A percentile compares a stretch with the other conserved stretches of the same genome.
These are phyloP conservation scores for Pythium rishiriense DNA, from an alignment of 352 stramenopile species.

Conservation along the genomic window DNA sequence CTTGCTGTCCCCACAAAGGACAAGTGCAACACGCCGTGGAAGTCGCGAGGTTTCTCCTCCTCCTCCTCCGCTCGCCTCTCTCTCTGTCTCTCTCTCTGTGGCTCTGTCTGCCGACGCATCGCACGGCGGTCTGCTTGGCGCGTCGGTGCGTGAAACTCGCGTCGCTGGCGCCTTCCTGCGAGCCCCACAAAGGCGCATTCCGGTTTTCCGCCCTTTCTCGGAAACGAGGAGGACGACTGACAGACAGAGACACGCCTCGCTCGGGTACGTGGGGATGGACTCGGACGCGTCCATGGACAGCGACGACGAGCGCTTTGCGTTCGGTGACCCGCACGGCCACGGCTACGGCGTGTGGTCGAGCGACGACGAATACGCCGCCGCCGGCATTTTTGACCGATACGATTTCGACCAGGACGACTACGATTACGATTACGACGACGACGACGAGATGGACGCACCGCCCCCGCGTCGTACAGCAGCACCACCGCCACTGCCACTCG, in stretches of 20 bases:
- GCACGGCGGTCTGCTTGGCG: no score
- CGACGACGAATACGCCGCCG: slow-evolving; percentile 2
- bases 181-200: background rate
- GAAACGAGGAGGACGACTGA: no score
- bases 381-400: background rate
- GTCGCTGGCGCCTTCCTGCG: background rate
- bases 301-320: background rate
- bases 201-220: no score
- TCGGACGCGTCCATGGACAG: slow-evolving; percentile 4
- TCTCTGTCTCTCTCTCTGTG: no score
- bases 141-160: background rate
- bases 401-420: background rate
- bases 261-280: background rate
- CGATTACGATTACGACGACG: slow-evolving; percentile 7
- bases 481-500: slow-evolving; percentile 1
- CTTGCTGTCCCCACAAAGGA: no score
- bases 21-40: no score
- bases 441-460: background rate
- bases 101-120: no score
- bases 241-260: no score
- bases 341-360: slow-evolving; percentile 3
- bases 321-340: background rate
- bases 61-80: no score
- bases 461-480: background rate
- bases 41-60: no score